These are phyloP conservation scores for Psilocybe sp. DNA, from an alignment of 768 basidiomycete species.

Conservation along the genomic window DNA sequence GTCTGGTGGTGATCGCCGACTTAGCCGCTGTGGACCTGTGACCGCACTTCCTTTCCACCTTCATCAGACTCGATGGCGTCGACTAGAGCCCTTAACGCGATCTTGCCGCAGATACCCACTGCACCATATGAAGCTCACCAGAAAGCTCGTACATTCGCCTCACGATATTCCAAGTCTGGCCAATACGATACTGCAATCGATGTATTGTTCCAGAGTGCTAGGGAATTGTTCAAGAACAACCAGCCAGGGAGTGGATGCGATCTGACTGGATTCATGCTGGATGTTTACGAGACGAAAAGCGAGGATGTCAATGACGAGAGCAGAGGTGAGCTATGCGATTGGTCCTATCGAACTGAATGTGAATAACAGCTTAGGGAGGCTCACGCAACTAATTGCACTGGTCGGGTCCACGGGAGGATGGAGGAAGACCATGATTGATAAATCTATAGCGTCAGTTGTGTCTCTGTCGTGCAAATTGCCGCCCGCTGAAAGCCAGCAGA, in stretches of 20 bases:
- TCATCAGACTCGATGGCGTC: constrained; percentile 29
- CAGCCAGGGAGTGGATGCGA: constrained; percentile 92
- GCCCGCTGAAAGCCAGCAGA: constrained; percentile 37
- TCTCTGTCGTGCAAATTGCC: constrained; percentile 2
- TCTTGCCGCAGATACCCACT: constrained; percentile 65
- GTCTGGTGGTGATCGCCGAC: no score
- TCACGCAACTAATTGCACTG: constrained; percentile 91
- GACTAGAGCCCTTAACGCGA: constrained; percentile 69
- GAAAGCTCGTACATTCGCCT: constrained; percentile 93
- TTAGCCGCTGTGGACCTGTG: constrained; percentile 10
- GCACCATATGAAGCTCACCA: constrained; percentile 95
- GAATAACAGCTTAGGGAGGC: constrained; percentile 51
- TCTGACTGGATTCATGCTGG: constrained; percentile 74
- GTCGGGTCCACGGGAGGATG: constrained; percentile 77
- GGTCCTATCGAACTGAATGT: constrained; percentile 10
- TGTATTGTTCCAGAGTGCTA: constrained; percentile 87
- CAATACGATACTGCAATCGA: constrained; percentile 88
- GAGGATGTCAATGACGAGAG: constrained; percentile 75
- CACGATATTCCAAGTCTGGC: constrained; percentile 76
- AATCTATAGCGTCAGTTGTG: constrained; percentile 68
- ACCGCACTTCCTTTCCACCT: neutral
- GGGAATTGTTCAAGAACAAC: constrained; percentile 83
- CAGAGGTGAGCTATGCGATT: constrained; percentile 55
- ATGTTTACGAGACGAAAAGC: constrained; percentile 76
- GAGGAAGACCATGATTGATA: constrained; percentile 89